A percentile compares a stretch with the other conserved stretches of the same genome.
Conservation (phyloP, 2,329 filamentous ascomycete species). For the Trichophyton verrucosum region DNA sequence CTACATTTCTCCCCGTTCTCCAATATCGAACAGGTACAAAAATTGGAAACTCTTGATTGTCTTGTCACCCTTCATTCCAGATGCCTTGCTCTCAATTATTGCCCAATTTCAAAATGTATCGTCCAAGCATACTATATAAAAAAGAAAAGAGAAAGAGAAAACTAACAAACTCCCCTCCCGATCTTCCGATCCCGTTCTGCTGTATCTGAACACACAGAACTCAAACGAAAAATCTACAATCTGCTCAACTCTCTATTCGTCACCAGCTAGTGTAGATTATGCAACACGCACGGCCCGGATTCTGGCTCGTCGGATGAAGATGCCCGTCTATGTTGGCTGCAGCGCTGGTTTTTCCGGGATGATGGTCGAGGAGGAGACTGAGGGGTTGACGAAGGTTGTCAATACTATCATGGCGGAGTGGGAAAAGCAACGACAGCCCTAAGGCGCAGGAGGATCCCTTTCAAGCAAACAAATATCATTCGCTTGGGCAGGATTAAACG, state of each 20-base stretch:
- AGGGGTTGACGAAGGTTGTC: conserved; percentile 64
- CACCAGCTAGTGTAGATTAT: conserved; percentile 70
- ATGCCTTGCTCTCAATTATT: not conserved
- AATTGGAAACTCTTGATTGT: not conserved
- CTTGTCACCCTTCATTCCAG: not conserved
- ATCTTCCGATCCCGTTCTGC: not conserved
- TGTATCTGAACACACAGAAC: conserved; percentile 19
- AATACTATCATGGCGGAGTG: conserved; percentile 50
- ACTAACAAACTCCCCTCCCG: not conserved
- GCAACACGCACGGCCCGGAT: conserved; percentile 74
- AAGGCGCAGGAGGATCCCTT: not conserved
- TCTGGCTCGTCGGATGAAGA: conserved; percentile 56
- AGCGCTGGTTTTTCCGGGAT: conserved; percentile 73
- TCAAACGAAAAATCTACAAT: conserved; percentile 43
- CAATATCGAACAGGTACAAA: not conserved
- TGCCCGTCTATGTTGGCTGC: conserved; percentile 81
- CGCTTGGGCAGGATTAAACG: not conserved
- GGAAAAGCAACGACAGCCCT: conserved; percentile 14
- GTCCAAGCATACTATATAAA: not conserved
- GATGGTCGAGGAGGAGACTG: conserved; percentile 86
- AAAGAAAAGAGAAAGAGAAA: not conserved
- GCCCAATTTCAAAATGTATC: not conserved
- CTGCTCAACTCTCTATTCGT: conserved; percentile 62
- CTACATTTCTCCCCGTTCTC: not conserved
- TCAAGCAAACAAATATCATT: not conserved